These are phyloP conservation scores for Aspergillus sclerotialis DNA, from an alignment of 2,329 filamentous ascomycete species.

Conservation along the genomic window DNA sequence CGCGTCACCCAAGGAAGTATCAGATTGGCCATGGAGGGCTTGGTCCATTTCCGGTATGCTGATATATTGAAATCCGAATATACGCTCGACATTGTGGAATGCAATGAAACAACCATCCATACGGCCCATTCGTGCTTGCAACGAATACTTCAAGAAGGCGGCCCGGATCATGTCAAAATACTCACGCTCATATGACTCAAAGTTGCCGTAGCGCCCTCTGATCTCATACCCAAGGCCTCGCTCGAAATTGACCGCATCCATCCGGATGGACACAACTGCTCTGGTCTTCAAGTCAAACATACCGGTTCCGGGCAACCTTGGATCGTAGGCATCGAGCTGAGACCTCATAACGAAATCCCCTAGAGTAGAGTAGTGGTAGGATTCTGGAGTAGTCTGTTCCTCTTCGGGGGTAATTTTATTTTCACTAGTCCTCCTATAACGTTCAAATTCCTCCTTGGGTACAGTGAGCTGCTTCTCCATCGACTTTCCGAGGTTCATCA, in stretches of 20 bases:
- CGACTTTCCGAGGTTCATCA: conserved; percentile 88
- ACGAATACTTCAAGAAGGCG: conserved; percentile 91
- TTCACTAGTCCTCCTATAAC: conserved; percentile 64
- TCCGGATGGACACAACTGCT: conserved; percentile 83
- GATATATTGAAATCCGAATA: conserved; percentile 97
- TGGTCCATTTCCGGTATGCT: conserved; percentile 78
- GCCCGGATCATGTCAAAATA: conserved; percentile 95
- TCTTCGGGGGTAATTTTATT: conserved; percentile 61
- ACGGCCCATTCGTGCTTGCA: conserved; percentile 92
- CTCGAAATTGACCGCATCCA: conserved; percentile 68
- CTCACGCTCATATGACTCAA: conserved; percentile 89
- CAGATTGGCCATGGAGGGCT: conserved; percentile 72
- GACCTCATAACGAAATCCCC: conserved; percentile 91
- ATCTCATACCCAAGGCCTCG: conserved; percentile 84
- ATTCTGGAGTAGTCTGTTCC: conserved; percentile 64
- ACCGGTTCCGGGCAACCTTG: conserved; percentile 77
- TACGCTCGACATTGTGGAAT: conserved; percentile 88
- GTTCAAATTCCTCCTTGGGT: conserved; percentile 74
- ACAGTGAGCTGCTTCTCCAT: conserved; percentile 93
- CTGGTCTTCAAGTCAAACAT: conserved; percentile 97
- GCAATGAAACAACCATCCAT: conserved; percentile 99
- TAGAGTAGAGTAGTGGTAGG: conserved; percentile 80
- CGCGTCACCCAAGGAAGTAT: conserved; percentile 63
- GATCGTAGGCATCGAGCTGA: conserved; percentile 85
- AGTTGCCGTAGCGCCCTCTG: conserved; percentile 64